Conservation (phyloP, 2,329 filamentous ascomycete species). For the Penicillium rolfsii region DNA sequence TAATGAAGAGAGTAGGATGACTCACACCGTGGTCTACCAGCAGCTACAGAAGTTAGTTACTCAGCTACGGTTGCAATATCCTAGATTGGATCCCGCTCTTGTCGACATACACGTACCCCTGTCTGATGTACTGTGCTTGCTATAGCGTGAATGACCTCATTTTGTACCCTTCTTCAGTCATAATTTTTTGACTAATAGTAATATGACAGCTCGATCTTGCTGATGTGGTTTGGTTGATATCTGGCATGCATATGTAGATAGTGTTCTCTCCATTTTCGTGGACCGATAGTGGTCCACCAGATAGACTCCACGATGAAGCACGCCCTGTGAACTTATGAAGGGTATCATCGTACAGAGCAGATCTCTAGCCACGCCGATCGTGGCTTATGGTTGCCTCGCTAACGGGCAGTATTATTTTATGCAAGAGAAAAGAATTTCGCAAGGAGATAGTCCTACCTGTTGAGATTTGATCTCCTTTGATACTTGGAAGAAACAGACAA, state of each 20-base stretch:
- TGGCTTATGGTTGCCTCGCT: neutral
- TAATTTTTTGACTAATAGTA: neutral
- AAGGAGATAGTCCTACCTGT: neutral
- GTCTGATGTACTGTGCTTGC: neutral
- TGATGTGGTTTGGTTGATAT: neutral
- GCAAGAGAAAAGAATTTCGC: neutral
- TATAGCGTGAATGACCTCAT: neutral
- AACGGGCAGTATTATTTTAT: too few species aligned
- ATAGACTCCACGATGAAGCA: constrained; percentile 1
- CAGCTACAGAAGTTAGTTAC: neutral
- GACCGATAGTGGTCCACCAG: neutral
- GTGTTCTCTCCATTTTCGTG: constrained; percentile 1
- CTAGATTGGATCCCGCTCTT: neutral
- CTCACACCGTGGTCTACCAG: neutral
- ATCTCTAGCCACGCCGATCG: constrained; percentile 7
- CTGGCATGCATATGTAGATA: neutral
- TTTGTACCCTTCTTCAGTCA: neutral
- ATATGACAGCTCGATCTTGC: neutral
- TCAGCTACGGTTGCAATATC: neutral
- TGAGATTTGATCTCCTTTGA: neutral
- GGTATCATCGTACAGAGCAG: constrained; percentile 1
- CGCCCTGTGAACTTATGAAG: neutral
- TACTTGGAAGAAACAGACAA: too few species aligned
- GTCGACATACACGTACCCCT: neutral
- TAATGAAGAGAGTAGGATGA: neutral